Conservation (phyloP, 371 early-diverging fungal genomes). For the Massospora cicadina region DNA sequence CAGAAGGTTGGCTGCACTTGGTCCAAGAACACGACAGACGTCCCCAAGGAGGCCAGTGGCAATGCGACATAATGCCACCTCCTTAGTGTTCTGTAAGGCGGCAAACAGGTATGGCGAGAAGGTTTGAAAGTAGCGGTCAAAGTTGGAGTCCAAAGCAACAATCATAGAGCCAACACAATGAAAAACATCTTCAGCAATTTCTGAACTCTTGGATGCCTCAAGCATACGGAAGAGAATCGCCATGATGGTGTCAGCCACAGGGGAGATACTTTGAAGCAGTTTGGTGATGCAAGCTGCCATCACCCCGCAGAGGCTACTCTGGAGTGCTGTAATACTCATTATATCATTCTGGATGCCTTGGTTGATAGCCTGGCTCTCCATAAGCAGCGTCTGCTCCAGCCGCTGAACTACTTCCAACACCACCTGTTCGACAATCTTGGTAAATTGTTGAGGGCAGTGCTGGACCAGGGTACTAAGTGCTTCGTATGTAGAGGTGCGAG, state of each 20-base stretch:
- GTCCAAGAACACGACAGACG: slow-evolving; percentile 72
- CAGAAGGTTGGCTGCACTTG: slow-evolving; percentile 49
- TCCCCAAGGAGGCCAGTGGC: slow-evolving; percentile 91
- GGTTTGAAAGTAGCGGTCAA: slow-evolving; percentile 63
- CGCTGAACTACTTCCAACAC: slow-evolving; percentile 53
- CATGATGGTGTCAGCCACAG: slow-evolving; percentile 78
- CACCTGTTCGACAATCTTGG: slow-evolving; percentile 45
- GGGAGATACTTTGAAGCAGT: slow-evolving; percentile 39
- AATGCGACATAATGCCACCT: slow-evolving; percentile 72
- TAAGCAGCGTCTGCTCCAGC: slow-evolving; percentile 43
- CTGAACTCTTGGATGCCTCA: slow-evolving; percentile 48
- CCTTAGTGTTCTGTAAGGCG: slow-evolving; percentile 76
- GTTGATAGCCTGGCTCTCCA: slow-evolving; percentile 48
- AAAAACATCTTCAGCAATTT: slow-evolving; percentile 85
- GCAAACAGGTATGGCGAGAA: slow-evolving; percentile 64
- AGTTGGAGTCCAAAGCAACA: slow-evolving; percentile 60
- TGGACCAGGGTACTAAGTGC: slow-evolving; percentile 62
- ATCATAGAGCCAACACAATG: slow-evolving; percentile 73
- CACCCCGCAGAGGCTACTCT: slow-evolving; percentile 76
- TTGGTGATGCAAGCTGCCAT: slow-evolving; percentile 64
- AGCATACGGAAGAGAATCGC: slow-evolving; percentile 49
- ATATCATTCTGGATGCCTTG: slow-evolving; percentile 60
- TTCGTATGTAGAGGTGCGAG: slow-evolving; percentile 82
- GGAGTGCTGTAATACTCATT: slow-evolving; percentile 38
- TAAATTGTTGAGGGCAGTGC: slow-evolving; percentile 54